Base-by-base conservation (phyloP, 2,329 filamentous ascomycete genomes). In the Plectosphaerella sp. region DNA sequence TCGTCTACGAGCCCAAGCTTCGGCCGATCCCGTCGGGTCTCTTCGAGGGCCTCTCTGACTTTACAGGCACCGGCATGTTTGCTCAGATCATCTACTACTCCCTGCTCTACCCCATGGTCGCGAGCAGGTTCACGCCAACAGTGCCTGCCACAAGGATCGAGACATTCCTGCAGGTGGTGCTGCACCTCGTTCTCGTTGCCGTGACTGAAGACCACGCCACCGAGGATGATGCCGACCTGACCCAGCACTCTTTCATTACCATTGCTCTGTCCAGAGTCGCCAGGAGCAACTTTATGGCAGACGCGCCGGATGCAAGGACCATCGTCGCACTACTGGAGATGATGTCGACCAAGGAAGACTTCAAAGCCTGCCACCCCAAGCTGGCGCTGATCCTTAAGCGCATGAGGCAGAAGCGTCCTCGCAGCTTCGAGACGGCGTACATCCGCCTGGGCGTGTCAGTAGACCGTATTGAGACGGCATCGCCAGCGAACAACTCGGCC, bases 1-100 rank as follows among this genome's bases (percentile, higher is more conserved):
- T 97, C 54, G 91, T 97, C 3, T 97, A 90, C 65, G 93, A 97
- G 68, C 92, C 95, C 1, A 90, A 86, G 61, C 78, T 96, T 47
- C 84, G 86, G 16, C 80, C 84, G 11, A 91, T 97, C 50, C 73
- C 80, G 1, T 85, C 84, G 1, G 93, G 94, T 1, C 78, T 88
- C 1, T 99, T 97, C 68, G 76, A 83, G 48, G 76, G 84, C 50
- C 77, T 99, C 28, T 78, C 87, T n/a, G 76, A 76, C 3, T 96
- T 97, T 63, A 97, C 91, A 2, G 79, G 81, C 60, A 93, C 90
- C 4, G 84, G 88, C 53, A 80, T 97, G 57, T 99, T 99, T 66
- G 87, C 87, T 10, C 91, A 97, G 65, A 83, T 97, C 55, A 83
- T 97, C 48, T 95, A 92, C 70, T 94, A 95, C 66, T 87, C 89